These are phyloP conservation scores for Raphanus raphanistrum DNA, from an alignment of 345 rosid genomes.

Conservation along the genomic window DNA sequence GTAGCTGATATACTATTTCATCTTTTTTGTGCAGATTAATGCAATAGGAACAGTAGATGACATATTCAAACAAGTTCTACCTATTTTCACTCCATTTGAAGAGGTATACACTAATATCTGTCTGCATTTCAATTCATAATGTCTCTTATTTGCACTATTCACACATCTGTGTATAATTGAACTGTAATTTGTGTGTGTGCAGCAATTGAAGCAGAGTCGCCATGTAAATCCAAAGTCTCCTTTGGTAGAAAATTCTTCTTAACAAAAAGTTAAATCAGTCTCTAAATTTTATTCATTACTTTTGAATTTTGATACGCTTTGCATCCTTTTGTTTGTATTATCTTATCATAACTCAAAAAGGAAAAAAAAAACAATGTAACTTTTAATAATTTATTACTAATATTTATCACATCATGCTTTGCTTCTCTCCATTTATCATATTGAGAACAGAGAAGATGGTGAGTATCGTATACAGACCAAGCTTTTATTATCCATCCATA, in stretches of 20 bases:
- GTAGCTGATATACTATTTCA: background rate
- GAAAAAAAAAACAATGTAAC: background rate
- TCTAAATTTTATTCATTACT: slow-evolving; percentile 22
- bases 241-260: slow-evolving; percentile 29
- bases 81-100: slow-evolving; percentile 53
- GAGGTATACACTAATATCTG: slow-evolving; percentile 43
- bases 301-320: slow-evolving; percentile 19
- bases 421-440: slow-evolving; percentile 17
- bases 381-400: background rate
- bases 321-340: slow-evolving; percentile 28
- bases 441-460: slow-evolving; percentile 39
- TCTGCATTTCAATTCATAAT: background rate
- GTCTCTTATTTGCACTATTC: background rate
- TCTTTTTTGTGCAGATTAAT: slow-evolving; percentile 57
- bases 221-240: slow-evolving; percentile 32
- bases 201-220: slow-evolving; percentile 35
- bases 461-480: slow-evolving; percentile 34
- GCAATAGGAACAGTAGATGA: slow-evolving; percentile 86
- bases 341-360: background rate
- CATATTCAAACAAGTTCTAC: slow-evolving; percentile 70
- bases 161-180: background rate
- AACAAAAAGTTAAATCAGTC: background rate
- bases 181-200: background rate
- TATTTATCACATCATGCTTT: background rate
- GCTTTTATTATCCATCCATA: slow-evolving; percentile 22